Percentiles rank a stretch among this genome's conserved stretches.
Conservation (phyloP, 345 rosid genomes). For the Eucalyptus tenuipes region DNA sequence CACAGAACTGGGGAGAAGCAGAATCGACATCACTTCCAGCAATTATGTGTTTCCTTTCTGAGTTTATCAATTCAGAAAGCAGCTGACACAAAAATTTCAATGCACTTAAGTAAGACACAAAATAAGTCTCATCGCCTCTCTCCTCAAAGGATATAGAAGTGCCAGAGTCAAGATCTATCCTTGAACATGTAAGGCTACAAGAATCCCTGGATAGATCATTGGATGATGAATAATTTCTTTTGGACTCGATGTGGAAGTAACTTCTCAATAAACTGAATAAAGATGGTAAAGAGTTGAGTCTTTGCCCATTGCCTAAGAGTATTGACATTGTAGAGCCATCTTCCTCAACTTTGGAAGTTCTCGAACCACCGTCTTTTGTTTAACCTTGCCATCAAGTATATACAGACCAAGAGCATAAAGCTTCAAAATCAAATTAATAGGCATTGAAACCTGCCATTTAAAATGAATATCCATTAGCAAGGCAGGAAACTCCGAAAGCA, state of each 20-base stretch:
- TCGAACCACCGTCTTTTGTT: slow-evolving; percentile 13
- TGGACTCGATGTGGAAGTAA: slow-evolving; percentile 25
- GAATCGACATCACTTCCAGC: slow-evolving; percentile 23
- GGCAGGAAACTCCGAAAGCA: not conserved
- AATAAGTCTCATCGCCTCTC: slow-evolving; percentile 17
- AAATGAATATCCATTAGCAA: not conserved
- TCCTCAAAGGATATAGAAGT: slow-evolving; percentile 6
- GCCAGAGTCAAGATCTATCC: slow-evolving; percentile 7
- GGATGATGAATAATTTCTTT: slow-evolving; percentile 5
- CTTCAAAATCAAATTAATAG: slow-evolving; percentile 40
- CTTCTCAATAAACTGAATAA: slow-evolving; percentile 24
- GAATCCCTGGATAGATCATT: slow-evolving; percentile 1
- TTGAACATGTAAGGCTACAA: not conserved
- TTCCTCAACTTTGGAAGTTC: slow-evolving; percentile 12
- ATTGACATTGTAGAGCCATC: slow-evolving; percentile 19
- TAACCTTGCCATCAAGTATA: slow-evolving; percentile 11
- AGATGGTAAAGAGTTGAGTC: slow-evolving; percentile 25
- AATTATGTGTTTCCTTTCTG: slow-evolving; percentile 39
- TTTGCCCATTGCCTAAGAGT: slow-evolving; percentile 30
- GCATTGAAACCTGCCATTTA: slow-evolving; percentile 42
- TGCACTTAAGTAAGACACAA: slow-evolving; percentile 32
- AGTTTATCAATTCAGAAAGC: slow-evolving; percentile 56
- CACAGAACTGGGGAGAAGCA: slow-evolving; percentile 22
- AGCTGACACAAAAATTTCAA: slow-evolving; percentile 74
- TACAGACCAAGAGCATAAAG: slow-evolving; percentile 63